Evolutionary conservation across 176 grass and related monocot genomes (phyloP), one percentile per base, ranked within the genome.

Genomic region (Poa annua): DNA sequence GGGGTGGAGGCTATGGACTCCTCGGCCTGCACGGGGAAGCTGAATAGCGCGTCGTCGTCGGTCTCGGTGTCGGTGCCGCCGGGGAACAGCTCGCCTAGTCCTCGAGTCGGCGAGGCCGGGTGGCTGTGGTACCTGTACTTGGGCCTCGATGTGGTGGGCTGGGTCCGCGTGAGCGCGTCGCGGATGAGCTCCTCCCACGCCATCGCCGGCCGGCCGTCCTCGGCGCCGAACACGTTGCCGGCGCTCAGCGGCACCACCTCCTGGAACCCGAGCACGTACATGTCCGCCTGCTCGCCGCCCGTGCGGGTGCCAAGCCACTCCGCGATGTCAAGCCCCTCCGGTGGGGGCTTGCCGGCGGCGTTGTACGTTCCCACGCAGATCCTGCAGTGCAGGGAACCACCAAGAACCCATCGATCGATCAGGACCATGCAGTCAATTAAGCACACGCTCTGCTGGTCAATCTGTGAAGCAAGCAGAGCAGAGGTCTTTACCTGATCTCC

Each of bases 231-330:
- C 75, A 98, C 85, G 79, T 93, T 98, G 66, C 96, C 89, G 11
- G 93, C 89, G 90, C 92, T 93, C 66, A 98, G 81, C 39, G 96
- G 96, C 83, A 98, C 96, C 74, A 98, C 92, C 35, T 98, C 96
- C 47, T 98, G 96, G 75, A 98, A 87, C 33, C 93, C 96, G 77
- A 98, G 76, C 47, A 92, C 92, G 77, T 98, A 98, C 41, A 98
- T 83, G 92, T 98, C 91, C 54, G 96, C 88, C 67, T 84, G 92
- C 84, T 98, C 87, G 41, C 88, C 84, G 47, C 90, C 82, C 55
- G 74, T 80, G n/a, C 77, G 77, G 66, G 80, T 83, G 42, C 87
- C 85, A 51, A 98, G 85, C 96, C 96, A 98, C 15, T 70, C 64
- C 21, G 61, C 39, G 82, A 98, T 81, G 81, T 98, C 89, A 17